These are phyloP conservation scores for Penicillium thymicola DNA, from an alignment of 2,329 filamentous ascomycete genomes.

Conservation along the genomic window DNA sequence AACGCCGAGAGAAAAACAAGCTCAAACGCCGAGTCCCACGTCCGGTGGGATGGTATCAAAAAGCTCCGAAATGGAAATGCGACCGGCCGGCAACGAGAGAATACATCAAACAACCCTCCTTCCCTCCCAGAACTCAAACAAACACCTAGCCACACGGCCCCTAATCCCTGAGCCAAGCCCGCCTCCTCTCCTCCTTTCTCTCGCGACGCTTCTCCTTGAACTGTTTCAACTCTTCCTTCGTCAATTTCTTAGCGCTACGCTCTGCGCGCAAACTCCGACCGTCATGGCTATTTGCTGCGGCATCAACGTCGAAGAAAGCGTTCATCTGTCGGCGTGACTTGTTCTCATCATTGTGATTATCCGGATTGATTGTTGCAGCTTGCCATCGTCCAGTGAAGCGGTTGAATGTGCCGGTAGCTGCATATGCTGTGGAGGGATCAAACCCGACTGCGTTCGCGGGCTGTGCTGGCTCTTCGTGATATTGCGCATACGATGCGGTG, in stretches of 20 bases:
- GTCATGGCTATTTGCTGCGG: constrained; percentile 85
- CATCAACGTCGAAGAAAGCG: constrained; percentile 93
- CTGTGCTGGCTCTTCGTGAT: constrained; percentile 41
- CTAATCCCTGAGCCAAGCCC: constrained; percentile 84
- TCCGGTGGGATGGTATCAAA: constrained; percentile 17
- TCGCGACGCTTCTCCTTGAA: constrained; percentile 87
- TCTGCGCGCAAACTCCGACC: constrained; percentile 90
- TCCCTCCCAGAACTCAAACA: background rate
- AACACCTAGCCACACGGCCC: constrained; percentile 30
- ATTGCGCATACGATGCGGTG: constrained; percentile 85
- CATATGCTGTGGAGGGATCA: constrained; percentile 56
- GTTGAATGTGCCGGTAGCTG: constrained; percentile 76
- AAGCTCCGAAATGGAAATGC: constrained; percentile 13
- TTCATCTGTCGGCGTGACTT: constrained; percentile 87
- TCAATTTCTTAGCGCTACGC: constrained; percentile 77
- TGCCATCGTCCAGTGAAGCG: constrained; percentile 86
- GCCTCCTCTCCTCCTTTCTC: constrained; percentile 89
- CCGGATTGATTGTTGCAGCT: constrained; percentile 61
- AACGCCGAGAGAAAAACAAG: constrained; percentile 11
- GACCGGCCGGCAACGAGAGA: constrained; percentile 9
- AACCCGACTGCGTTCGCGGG: constrained; percentile 13
- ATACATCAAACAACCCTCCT: background rate
- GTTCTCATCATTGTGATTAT: constrained; percentile 79
- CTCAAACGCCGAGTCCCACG: constrained; percentile 20
- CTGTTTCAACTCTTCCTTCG: constrained; percentile 80